phyloP scores from a whole-genome alignment of 1,139 yeast genomes.

The Yamadazyma trypodendri region DNA sequence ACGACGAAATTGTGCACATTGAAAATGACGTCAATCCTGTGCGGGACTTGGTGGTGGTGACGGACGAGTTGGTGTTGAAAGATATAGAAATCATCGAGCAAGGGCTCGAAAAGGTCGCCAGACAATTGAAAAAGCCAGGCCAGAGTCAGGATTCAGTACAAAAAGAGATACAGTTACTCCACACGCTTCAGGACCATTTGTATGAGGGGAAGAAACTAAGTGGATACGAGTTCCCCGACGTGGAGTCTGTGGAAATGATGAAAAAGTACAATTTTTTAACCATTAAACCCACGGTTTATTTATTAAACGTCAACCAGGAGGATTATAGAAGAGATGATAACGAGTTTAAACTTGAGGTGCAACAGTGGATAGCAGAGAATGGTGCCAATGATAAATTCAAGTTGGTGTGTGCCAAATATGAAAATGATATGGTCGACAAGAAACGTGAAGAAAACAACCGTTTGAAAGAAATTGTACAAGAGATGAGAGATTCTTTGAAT shows the following conservation, averaged over 20 bases:
- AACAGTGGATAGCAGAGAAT: slow-evolving; percentile 52
- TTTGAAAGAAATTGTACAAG: slow-evolving; percentile 47
- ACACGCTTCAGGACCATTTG: slow-evolving; percentile 47
- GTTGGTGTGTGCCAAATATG: slow-evolving; percentile 61
- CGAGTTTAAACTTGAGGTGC: slow-evolving; percentile 43
- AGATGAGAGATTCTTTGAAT: slow-evolving; percentile 67
- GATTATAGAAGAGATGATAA: slow-evolving; percentile 50
- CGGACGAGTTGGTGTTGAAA: slow-evolving; percentile 70
- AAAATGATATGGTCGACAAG: slow-evolving; percentile 32
- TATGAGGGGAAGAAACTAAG: slow-evolving; percentile 60
- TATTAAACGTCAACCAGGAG: slow-evolving; percentile 58
- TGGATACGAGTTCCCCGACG: slow-evolving; percentile 46
- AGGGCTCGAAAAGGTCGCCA: slow-evolving; percentile 47
- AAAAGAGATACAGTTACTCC: slow-evolving; percentile 46
- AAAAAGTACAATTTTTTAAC: slow-evolving; percentile 63
- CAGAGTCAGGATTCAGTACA: slow-evolving; percentile 29
- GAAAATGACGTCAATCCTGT: slow-evolving; percentile 65
- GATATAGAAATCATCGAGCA: slow-evolving; percentile 67
- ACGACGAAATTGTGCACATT: slow-evolving; percentile 70
- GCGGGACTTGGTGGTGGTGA: slow-evolving; percentile 65
- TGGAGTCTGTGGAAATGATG: slow-evolving; percentile 54
- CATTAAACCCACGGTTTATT: slow-evolving; percentile 66
- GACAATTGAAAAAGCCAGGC: slow-evolving; percentile 40
- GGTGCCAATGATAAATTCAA: slow-evolving; percentile 57
- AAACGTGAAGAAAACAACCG: slow-evolving; percentile 28